phyloP scores from a whole-genome alignment of 768 basidiomycete genomes.

The Dacryopinax primogenitus region DNA sequence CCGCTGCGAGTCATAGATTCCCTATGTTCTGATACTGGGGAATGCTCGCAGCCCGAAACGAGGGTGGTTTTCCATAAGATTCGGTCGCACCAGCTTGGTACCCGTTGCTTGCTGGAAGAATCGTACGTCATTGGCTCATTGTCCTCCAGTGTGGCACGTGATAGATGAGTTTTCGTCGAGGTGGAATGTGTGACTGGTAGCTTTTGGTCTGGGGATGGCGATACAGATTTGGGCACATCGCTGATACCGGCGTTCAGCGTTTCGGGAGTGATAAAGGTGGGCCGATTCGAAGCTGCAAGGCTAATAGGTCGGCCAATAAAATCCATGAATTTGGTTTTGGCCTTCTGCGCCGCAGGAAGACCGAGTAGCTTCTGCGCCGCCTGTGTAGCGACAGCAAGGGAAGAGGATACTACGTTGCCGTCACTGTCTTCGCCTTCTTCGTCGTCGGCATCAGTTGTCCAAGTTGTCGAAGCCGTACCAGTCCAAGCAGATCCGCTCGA shows the following conservation, averaged over 20 bases:
- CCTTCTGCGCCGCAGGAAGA: slow-evolving; percentile 15
- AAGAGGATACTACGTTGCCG: background rate
- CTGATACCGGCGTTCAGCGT: slow-evolving; percentile 6
- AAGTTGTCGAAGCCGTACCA: background rate
- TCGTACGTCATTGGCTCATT: slow-evolving; percentile 57
- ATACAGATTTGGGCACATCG: background rate
- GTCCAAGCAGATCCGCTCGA: slow-evolving; percentile 12
- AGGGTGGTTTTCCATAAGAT: slow-evolving; percentile 72
- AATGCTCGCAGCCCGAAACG: background rate
- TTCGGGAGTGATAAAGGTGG: slow-evolving; percentile 1
- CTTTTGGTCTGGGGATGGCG: background rate
- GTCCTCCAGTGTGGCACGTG: slow-evolving; percentile 26
- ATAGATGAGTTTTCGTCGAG: background rate
- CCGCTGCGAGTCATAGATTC: background rate
- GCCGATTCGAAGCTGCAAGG: background rate
- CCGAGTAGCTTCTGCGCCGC: slow-evolving; percentile 6
- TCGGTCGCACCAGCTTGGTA: slow-evolving; percentile 82
- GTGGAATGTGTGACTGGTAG: background rate
- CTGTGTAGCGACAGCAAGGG: background rate
- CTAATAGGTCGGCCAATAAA: slow-evolving; percentile 10
- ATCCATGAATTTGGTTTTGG: slow-evolving; percentile 16
- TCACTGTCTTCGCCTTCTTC: background rate
- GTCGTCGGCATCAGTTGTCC: slow-evolving; percentile 12
- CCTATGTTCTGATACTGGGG: background rate
- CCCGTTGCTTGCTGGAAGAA: slow-evolving; percentile 65